phyloP scores from a whole-genome alignment of 768 basidiomycete genomes.

The Lentinula raphanica region DNA sequence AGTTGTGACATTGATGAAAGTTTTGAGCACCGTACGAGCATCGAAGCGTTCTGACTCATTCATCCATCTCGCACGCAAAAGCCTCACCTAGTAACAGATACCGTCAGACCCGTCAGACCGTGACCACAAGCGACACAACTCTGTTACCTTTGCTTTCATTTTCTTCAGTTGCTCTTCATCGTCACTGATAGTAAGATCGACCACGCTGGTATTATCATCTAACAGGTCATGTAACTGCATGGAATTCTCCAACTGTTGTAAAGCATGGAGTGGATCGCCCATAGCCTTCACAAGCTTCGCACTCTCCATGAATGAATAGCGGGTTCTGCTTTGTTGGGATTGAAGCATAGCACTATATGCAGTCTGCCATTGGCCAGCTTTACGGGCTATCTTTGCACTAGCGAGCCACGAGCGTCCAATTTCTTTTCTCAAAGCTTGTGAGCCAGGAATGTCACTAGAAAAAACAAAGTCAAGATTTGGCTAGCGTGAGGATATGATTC shows the following conservation, averaged over 20 bases:
- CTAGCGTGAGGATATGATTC: slow-evolving; percentile 14
- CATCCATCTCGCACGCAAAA: slow-evolving; percentile 89
- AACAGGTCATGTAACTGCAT: slow-evolving; percentile 51
- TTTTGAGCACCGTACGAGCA: slow-evolving; percentile 50
- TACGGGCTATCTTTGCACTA: slow-evolving; percentile 94
- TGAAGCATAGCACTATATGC: slow-evolving; percentile 95
- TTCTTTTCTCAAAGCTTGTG: slow-evolving; percentile 25
- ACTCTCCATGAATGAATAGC: slow-evolving; percentile 83
- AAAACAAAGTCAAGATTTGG: slow-evolving; percentile 16
- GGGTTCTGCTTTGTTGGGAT: slow-evolving; percentile 65
- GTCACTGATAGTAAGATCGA: slow-evolving; percentile 54
- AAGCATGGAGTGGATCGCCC: slow-evolving; percentile 77
- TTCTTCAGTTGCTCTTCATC: slow-evolving; percentile 36
- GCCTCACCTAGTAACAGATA: slow-evolving; percentile 76
- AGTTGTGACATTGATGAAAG: slow-evolving; percentile 48
- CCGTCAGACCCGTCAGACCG: neutral
- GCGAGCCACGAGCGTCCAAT: slow-evolving; percentile 86
- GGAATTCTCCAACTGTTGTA: slow-evolving; percentile 80
- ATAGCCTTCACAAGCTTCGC: slow-evolving; percentile 78
- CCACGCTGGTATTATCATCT: slow-evolving; percentile 34
- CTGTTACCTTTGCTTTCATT: slow-evolving; percentile 64
- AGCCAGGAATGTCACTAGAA: slow-evolving; percentile 35
- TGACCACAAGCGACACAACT: neutral
- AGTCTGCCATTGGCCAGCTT: slow-evolving; percentile 92
- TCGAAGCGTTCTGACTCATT: slow-evolving; percentile 83